A percentile compares a stretch with the other conserved stretches of the same genome.
phyloP scores from a whole-genome alignment of 306 rosid genomes.

The Vachellia pachyceras region DNA sequence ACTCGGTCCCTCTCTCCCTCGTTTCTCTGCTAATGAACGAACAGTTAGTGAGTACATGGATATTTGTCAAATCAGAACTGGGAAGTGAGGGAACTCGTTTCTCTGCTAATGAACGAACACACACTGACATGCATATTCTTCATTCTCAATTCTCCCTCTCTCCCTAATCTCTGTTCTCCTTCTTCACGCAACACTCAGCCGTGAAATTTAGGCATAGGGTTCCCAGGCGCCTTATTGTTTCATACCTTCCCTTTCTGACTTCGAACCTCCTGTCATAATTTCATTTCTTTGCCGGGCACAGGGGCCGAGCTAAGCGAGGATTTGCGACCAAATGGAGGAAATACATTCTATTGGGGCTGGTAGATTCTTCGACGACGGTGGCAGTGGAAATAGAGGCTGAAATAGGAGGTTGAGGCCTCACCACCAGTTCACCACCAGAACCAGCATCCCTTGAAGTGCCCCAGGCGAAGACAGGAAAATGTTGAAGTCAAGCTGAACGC shows the following conservation, averaged over 20 bases:
- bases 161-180: background rate
- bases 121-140: background rate
- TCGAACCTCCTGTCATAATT: background rate
- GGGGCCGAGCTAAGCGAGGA: no score
- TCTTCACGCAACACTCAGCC: slow-evolving; percentile 11
- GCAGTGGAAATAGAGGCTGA: slow-evolving; percentile 45
- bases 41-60: slow-evolving; percentile 44
- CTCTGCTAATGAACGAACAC: slow-evolving; percentile 8
- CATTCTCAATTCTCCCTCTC: background rate
- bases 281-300: background rate
- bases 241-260: no score
- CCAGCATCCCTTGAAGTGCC: slow-evolving; percentile 80
- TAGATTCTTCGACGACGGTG: slow-evolving; percentile 60
- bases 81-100: background rate
- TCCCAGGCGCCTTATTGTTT: no score
- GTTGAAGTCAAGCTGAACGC: no score
- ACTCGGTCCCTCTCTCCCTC: no score
- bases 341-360: slow-evolving; percentile 68
- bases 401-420: slow-evolving; percentile 67
- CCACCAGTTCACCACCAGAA: slow-evolving; percentile 55
- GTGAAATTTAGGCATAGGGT: background rate
- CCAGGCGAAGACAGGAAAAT: no score
- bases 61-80: slow-evolving; percentile 66
- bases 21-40: no score
- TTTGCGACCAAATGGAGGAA: slow-evolving; percentile 71